Conservation (phyloP, 2,329 filamentous ascomycete genomes). For the Sordariomycetes sp. region DNA sequence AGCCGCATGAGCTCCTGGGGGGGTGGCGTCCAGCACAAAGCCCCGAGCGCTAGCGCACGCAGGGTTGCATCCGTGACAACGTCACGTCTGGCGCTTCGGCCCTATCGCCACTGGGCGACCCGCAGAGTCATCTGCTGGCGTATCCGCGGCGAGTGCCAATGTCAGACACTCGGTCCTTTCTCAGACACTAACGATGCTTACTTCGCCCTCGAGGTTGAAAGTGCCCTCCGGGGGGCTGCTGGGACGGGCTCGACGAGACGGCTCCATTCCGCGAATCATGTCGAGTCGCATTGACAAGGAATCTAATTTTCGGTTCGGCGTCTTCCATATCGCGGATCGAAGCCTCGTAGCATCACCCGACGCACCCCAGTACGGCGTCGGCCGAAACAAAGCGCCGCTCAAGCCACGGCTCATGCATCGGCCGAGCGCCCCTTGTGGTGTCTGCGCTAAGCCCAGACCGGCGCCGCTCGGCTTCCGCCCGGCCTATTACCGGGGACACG, state of each 20-base stretch:
- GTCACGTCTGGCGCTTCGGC: background rate
- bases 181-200: background rate
- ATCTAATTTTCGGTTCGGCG: too few relatives aligned
- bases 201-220: background rate
- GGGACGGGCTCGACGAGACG: too few relatives aligned
- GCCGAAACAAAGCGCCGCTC: background rate
- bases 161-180: background rate
- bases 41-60: too few relatives aligned
- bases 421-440: background rate
- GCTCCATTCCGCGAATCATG: too few relatives aligned
- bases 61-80: too few relatives aligned
- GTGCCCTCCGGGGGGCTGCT: too few relatives aligned
- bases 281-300: too few relatives aligned
- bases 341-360: background rate
- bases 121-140: background rate
- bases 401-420: background rate
- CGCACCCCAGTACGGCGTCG: background rate
- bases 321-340: too few relatives aligned
- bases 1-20: too few relatives aligned
- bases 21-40: too few relatives aligned
- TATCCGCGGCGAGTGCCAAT: background rate
- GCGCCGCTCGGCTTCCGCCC: background rate
- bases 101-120: background rate
- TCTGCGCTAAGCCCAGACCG: background rate
- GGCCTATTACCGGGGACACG: background rate